Evolutionary conservation across 208 protist species (phyloP), one percentile per base, ranked within the genome.

Genomic region (Leishmania lainsoni): DNA sequence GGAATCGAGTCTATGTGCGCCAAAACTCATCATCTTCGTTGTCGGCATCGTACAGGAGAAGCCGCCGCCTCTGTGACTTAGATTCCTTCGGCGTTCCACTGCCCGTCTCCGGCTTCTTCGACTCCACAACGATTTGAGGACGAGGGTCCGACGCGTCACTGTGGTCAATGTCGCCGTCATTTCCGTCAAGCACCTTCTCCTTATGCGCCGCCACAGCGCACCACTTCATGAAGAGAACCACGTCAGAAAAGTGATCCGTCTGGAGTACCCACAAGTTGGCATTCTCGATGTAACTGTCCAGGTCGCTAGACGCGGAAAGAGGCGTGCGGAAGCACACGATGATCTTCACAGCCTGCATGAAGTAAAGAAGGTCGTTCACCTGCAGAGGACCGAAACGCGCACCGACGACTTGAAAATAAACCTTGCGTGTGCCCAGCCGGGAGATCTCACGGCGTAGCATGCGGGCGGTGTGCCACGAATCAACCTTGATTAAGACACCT

Each of bases 401-500:
- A 69, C 93, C 92, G 16, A 98, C 79, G 26, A 94, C 91, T 68
- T 94, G 84, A 86, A 97, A 94, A 51, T 78, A 80, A 2, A 98
- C 87, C 52, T 91, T 91, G 20, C 86, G 78, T 29, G 95, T 98
- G 20, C 92, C 92, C 26, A 93, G 84, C 0, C 91, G 88, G 20
- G 78, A 70, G n/a, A 92, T 70, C 74, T 97, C 92, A 51, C 95
- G 90, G 66, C 80, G 70, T 12, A 98, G 84, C 90, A 98, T 91
- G 59, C 95, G 89, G 48, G 90, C 93, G 26, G 87, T 95, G 81
- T 98, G 93, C 91, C 93, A 98, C 42, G 89, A 92, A 83, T 98
- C 95, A 54, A 98, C 95, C 75, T 97, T 97, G 32, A 98, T 85
- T 66, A 98, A 86, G 73, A 98, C 89, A 66, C 93, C 93, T 12